Evolutionary conservation across 805 yeast genomes (phyloP).

Genomic region (Saccharomycopsis sp.): DNA sequence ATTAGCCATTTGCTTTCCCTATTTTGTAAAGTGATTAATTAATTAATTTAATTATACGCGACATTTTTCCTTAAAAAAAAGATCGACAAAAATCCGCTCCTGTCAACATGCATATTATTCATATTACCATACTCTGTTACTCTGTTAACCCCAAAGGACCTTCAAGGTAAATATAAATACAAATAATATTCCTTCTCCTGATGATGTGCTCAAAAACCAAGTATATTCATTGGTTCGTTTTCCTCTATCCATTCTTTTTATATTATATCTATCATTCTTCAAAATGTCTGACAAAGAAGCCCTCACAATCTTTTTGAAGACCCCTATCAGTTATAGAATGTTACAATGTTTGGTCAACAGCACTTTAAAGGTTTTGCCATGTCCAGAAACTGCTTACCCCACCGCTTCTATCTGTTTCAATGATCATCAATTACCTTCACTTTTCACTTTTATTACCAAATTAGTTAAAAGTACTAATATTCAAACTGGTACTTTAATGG

Average conservation of each 20-base stretch:
- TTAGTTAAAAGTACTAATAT: conserved; percentile 77
- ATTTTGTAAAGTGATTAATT: too few relatives aligned
- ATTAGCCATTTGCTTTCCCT: too few relatives aligned
- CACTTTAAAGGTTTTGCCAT: conserved; percentile 13
- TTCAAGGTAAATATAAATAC: too few relatives aligned
- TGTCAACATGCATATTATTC: too few relatives aligned
- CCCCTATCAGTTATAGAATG: conserved; percentile 15
- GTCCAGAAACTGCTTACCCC: conserved; percentile 19
- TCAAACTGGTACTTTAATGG: conserved; percentile 91
- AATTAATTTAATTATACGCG: too few relatives aligned
- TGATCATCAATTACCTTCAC: conserved; percentile 29
- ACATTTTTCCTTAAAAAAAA: too few relatives aligned
- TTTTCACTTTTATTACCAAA: conserved; percentile 56
- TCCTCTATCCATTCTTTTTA: background rate
- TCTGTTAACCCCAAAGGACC: too few relatives aligned
- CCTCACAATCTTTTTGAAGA: conserved; percentile 7
- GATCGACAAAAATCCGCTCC: too few relatives aligned
- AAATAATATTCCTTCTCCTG: too few relatives aligned
- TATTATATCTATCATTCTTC: background rate
- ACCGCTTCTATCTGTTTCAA: conserved; percentile 32
- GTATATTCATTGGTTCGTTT: too few relatives aligned
- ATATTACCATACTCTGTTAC: too few relatives aligned
- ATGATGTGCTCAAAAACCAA: too few relatives aligned
- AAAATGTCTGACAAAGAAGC: conserved; percentile 15
- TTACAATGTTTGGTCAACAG: conserved; percentile 9